These are phyloP conservation scores for Coemansia sp. DNA, from an alignment of 192 early-diverging fungal species.

Conservation along the genomic window DNA sequence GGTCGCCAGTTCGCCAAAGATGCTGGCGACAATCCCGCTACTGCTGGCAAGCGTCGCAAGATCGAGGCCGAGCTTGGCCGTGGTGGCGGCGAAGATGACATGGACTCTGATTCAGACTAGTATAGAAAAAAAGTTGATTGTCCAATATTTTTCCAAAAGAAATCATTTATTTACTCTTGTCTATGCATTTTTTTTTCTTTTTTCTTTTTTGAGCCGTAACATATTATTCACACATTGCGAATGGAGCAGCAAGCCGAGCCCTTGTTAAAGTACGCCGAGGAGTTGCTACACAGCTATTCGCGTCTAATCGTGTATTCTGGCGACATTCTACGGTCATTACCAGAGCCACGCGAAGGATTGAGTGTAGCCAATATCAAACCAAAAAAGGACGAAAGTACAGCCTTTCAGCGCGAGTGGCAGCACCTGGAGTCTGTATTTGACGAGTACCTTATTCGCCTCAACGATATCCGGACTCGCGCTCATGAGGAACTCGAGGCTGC, in stretches of 20 bases:
- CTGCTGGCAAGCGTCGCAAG: conserved; percentile 62
- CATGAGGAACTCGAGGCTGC: conserved; percentile 55
- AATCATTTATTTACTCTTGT: not conserved
- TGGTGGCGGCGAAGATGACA: conserved; percentile 22
- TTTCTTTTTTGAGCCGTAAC: not conserved
- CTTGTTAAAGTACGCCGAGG: conserved; percentile 47
- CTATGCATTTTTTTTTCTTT: conserved; percentile 6
- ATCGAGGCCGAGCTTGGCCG: conserved; percentile 59
- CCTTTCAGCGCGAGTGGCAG: conserved; percentile 53
- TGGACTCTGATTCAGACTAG: conserved; percentile 28
- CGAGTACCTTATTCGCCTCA: conserved; percentile 49
- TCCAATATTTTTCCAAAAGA: not conserved
- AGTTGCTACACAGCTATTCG: conserved; percentile 48
- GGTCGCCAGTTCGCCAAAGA: conserved; percentile 76
- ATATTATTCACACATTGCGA: conserved; percentile 10
- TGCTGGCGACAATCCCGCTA: conserved; percentile 56
- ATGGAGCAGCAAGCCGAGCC: conserved; percentile 38
- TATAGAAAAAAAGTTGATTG: not conserved
- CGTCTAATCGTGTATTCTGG: conserved; percentile 55
- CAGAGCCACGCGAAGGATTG: conserved; percentile 50
- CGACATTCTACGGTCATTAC: conserved; percentile 50
- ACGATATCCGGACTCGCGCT: conserved; percentile 46
- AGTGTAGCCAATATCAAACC: conserved; percentile 53
- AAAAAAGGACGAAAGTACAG: conserved; percentile 47
- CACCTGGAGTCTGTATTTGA: conserved; percentile 50